Evolutionary conservation across 2,329 filamentous ascomycete species (phyloP), one percentile per base, ranked within the genome.

Genomic region (Fusarium tanahbumbuense): DNA sequence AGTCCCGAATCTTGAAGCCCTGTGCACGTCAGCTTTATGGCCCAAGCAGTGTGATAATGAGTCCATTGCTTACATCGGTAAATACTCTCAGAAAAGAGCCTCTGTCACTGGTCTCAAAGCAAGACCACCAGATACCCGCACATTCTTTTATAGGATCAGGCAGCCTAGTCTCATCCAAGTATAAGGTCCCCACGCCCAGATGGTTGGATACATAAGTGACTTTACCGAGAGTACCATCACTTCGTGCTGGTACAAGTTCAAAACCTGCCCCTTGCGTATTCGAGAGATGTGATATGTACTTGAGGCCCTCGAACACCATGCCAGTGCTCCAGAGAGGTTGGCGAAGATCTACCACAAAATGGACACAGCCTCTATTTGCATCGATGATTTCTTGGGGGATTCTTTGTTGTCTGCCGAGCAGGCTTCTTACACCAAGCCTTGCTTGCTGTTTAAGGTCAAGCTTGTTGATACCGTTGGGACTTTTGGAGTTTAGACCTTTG

Each of bases 61-160:
- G 3, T 9, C 22, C 18, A 11, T 7, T n/a, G 22, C 46, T 65
- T 13, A 65, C 53, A 48, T 65, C 60, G 13, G 16, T 28, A 7
- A 48, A 37, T 16, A 18, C 55, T 41, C 47, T 53, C 13, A 65
- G 37, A n/a, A 44, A 20, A 25, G 10, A 13, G 12, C 46, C 5
- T 18, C 4, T 42, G 18, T 16, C 15, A 15, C 8, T 27, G 22
- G 32, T n/a, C 12, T 15, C 28, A 4, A 47, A 32, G 9, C 25
- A 34, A 47, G 30, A 59, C 63, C 56, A 62, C 49, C 56, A 62
- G n/a, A 67, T n/a, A 3, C 56, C 56, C 2, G 62, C 41, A 4
- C 25, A 27, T 34, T 64, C 60, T n/a, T 30, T 15, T 45, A 37
- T n/a, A 2, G 34, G 34, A 6, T n/a, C 5, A 20, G 40, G 20